A percentile compares a stretch with the other conserved stretches of the same genome.
These are phyloP conservation scores for Pichiaceae sp. DNA, from an alignment of 1,139 yeast genomes.

Conservation along the genomic window DNA sequence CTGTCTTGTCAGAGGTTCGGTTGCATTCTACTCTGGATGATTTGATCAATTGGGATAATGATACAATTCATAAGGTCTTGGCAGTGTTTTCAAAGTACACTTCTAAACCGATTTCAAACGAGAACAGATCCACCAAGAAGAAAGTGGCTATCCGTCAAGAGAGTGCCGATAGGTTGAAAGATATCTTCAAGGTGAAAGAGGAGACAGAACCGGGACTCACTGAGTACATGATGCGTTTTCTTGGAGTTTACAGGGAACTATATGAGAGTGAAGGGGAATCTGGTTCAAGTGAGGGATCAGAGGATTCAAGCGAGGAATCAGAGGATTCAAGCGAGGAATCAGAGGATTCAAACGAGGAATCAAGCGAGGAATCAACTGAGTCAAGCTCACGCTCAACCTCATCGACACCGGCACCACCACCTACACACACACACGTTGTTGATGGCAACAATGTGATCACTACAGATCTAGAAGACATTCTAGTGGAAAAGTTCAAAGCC, in stretches of 20 bases:
- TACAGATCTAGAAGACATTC: constrained; percentile 6
- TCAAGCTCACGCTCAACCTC: neutral
- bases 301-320: neutral
- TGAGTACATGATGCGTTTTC: constrained; percentile 7
- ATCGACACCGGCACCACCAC: neutral
- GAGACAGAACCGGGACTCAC: neutral
- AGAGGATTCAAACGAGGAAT: neutral
- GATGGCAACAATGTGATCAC: neutral
- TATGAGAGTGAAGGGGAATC: constrained; percentile 3
- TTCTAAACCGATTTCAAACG: constrained; percentile 19
- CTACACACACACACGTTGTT: neutral
- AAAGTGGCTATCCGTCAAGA: constrained; percentile 2
- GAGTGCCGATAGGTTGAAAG: constrained; percentile 6
- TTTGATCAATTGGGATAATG: constrained; percentile 32
- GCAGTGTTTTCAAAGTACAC: constrained; percentile 33
- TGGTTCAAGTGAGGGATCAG: neutral
- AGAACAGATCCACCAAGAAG: constrained; percentile 8
- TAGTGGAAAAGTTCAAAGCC: constrained; percentile 8
- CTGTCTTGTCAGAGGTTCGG: constrained; percentile 18
- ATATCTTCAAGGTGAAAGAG: constrained; percentile 5
- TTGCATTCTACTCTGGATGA: constrained; percentile 18
- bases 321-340: neutral
- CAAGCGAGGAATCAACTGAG: neutral
- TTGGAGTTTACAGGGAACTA: constrained; percentile 10
- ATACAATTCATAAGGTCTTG: constrained; percentile 31